These are phyloP conservation scores for Globisporangium rhizosaccharum DNA, from an alignment of 352 stramenopile species.

Conservation along the genomic window DNA sequence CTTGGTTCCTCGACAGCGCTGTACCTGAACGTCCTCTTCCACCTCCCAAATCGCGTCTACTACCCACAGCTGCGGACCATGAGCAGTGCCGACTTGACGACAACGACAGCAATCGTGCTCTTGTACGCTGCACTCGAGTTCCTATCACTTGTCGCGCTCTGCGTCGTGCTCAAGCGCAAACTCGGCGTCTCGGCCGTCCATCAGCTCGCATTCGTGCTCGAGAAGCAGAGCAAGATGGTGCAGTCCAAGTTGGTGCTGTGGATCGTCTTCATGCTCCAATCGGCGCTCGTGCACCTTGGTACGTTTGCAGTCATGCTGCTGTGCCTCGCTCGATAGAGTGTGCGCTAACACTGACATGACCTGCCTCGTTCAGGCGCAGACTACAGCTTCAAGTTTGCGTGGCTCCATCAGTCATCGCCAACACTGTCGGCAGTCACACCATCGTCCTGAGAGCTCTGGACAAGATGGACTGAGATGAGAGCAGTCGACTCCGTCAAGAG, in stretches of 20 bases:
- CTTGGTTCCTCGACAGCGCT: not conserved
- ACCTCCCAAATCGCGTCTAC: conserved; percentile 26
- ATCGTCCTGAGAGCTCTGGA: too few species aligned
- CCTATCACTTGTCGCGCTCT: conserved; percentile 26
- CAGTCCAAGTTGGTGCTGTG: conserved; percentile 35
- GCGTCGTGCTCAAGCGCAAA: conserved; percentile 14
- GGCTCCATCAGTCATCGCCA: not conserved
- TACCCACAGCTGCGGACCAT: conserved; percentile 23
- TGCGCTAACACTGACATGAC: too few species aligned
- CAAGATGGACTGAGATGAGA: too few species aligned
- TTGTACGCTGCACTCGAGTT: conserved; percentile 35
- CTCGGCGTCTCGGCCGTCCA: conserved; percentile 19
- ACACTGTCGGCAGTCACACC: too few species aligned
- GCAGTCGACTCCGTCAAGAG: too few species aligned
- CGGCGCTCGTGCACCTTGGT: conserved; percentile 27
- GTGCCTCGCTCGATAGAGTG: not conserved
- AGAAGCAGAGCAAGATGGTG: conserved; percentile 22
- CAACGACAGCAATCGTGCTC: conserved; percentile 21
- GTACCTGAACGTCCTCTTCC: conserved; percentile 20
- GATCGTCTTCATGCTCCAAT: conserved; percentile 32
- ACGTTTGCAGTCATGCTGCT: not conserved
- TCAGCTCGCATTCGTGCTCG: conserved; percentile 35
- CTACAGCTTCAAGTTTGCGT: not conserved
- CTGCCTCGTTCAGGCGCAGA: not conserved
- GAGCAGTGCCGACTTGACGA: conserved; percentile 7